A percentile compares a stretch with the other conserved stretches of the same genome.
These are phyloP conservation scores for Knoxia roxburghii DNA, from an alignment of 257 asterid species.

Conservation along the genomic window DNA sequence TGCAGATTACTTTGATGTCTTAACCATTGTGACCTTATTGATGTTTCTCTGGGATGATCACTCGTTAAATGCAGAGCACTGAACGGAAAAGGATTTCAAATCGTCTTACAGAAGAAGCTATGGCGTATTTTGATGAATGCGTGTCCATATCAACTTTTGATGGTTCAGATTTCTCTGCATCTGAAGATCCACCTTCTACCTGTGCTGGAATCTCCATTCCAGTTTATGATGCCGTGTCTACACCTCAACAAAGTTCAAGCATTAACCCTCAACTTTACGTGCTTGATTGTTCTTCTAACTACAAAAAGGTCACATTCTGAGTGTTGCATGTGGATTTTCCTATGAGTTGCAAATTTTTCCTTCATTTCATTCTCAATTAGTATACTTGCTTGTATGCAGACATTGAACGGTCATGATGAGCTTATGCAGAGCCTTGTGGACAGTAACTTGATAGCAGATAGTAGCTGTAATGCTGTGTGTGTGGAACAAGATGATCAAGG, in stretches of 20 bases:
- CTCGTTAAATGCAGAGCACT: conserved; percentile 53
- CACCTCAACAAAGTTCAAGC: conserved; percentile 33
- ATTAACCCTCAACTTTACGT: conserved; percentile 19
- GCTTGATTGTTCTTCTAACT: conserved; percentile 27
- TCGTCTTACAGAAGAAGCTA: conserved; percentile 85
- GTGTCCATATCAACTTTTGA: conserved; percentile 90
- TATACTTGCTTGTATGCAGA: conserved; percentile 8
- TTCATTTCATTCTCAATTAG: not conserved
- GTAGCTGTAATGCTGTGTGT: conserved; percentile 18
- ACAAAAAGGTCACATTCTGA: conserved; percentile 39
- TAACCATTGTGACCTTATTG: not conserved
- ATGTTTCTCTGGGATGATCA: conserved; percentile 13
- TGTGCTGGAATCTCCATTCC: conserved; percentile 32
- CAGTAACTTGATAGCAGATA: conserved; percentile 29
- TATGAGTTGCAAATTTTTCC: not conserved
- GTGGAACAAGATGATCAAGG: conserved; percentile 8
- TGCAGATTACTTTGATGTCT: not conserved
- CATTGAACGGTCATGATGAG: conserved; percentile 7
- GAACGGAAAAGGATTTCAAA: conserved; percentile 73
- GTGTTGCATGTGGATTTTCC: not conserved
- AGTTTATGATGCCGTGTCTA: conserved; percentile 21
- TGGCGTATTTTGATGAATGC: conserved; percentile 89
- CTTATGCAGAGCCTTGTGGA: conserved; percentile 24
- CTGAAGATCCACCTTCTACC: conserved; percentile 58
- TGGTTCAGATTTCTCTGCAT: conserved; percentile 93